A percentile compares a stretch with the other conserved stretches of the same genome.
These are phyloP conservation scores for Pythium dissotocum DNA, from an alignment of 352 stramenopile genomes.

Conservation along the genomic window DNA sequence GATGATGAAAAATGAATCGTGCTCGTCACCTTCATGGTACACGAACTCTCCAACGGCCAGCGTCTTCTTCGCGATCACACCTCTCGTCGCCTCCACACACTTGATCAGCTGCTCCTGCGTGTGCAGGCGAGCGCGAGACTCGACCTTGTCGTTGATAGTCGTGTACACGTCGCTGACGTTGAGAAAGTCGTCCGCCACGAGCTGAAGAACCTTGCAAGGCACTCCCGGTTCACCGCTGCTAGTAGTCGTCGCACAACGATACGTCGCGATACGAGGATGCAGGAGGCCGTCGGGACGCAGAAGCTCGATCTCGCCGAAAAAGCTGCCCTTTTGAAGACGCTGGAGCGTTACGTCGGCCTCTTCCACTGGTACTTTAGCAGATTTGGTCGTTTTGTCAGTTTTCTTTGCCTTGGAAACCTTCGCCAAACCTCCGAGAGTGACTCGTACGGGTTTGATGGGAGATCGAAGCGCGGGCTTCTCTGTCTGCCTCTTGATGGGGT, in stretches of 20 bases:
- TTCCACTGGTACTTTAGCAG: background rate
- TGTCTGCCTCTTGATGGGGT: conserved; percentile 52
- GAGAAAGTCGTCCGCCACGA: conserved; percentile 77
- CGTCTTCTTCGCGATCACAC: conserved; percentile 61
- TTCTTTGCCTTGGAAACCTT: conserved; percentile 17
- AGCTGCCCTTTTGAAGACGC: conserved; percentile 65
- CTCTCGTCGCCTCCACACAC: conserved; percentile 73
- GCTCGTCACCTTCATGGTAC: conserved; percentile 75
- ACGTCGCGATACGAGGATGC: conserved; percentile 72
- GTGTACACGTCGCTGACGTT: conserved; percentile 78
- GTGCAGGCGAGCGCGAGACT: conserved; percentile 54
- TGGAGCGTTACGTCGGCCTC: conserved; percentile 58
- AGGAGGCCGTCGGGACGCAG: conserved; percentile 67
- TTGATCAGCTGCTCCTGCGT: conserved; percentile 77
- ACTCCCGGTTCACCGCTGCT: conserved; percentile 22
- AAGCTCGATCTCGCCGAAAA: conserved; percentile 82
- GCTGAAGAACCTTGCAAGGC: conserved; percentile 76
- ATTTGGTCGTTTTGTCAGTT: background rate
- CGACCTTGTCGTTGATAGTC: conserved; percentile 69
- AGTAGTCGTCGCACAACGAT: conserved; percentile 37
- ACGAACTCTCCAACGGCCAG: conserved; percentile 66
- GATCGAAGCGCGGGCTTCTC: conserved; percentile 18
- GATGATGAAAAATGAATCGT: conserved; percentile 82
- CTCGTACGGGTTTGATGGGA: background rate
- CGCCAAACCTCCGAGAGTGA: background rate